Conservation (phyloP, 176 grass and related monocot species). For the Rhipidocladum racemiflorum region DNA sequence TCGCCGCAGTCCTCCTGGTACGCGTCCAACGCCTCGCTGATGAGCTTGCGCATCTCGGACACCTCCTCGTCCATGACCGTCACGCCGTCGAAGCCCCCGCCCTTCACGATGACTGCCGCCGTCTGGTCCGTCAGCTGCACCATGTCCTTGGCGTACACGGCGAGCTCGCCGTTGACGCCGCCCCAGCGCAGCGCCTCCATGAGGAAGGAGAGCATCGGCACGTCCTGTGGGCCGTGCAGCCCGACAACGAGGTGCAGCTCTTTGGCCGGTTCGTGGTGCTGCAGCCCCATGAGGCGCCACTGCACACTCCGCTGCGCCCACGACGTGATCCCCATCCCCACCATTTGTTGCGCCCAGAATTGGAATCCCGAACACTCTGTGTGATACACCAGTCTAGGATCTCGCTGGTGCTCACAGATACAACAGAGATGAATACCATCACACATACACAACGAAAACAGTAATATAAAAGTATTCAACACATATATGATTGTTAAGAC, state of each 20-base stretch:
- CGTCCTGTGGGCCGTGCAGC: conserved; percentile 56
- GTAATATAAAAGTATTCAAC: too few species aligned
- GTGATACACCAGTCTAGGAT: too few species aligned
- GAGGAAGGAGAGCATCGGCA: conserved; percentile 46
- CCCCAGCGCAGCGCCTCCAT: conserved; percentile 57
- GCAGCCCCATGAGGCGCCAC: conserved; percentile 61
- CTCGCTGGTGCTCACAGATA: too few species aligned
- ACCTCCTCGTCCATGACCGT: conserved; percentile 69
- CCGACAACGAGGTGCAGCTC: conserved; percentile 60
- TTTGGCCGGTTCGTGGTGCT: conserved; percentile 44
- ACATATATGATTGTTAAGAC: too few species aligned
- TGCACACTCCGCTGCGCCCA: conserved; percentile 57
- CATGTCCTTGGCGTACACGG: conserved; percentile 64
- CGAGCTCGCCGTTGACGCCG: conserved; percentile 38
- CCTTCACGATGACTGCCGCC: conserved; percentile 48
- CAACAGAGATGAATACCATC: too few species aligned
- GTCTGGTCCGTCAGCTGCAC: conserved; percentile 68
- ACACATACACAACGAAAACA: too few species aligned
- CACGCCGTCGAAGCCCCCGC: conserved; percentile 50
- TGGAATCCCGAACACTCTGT: too few species aligned
- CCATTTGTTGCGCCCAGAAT: too few species aligned
- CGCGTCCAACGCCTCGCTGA: conserved; percentile 55
- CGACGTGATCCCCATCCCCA: conserved; percentile 44
- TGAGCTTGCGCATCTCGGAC: conserved; percentile 53
- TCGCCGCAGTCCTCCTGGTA: conserved; percentile 40